Conservation (phyloP, 768 basidiomycete species). For the Trametes elegans region DNA sequence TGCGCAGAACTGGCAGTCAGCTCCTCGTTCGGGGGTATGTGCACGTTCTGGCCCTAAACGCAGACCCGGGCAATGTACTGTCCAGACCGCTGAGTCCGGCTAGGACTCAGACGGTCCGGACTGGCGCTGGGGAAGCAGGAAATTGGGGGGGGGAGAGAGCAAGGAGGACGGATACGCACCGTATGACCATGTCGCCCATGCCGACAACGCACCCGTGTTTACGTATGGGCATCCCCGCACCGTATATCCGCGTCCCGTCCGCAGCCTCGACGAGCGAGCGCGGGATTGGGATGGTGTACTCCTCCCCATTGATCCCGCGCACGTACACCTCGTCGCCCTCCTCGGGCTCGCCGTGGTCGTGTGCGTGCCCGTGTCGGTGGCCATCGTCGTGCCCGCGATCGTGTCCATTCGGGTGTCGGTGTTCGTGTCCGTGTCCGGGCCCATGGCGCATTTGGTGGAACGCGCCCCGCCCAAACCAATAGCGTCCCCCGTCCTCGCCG, state of each 20-base stretch:
- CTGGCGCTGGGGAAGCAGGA: conserved; percentile 11
- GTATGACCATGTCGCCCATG: conserved; percentile 61
- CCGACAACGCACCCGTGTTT: conserved; percentile 51
- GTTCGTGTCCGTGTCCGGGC: neutral
- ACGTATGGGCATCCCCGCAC: conserved; percentile 69
- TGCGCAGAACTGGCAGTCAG: conserved; percentile 9
- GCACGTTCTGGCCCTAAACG: neutral
- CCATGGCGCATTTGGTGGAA: neutral
- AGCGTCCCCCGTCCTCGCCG: neutral
- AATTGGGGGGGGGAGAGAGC: neutral
- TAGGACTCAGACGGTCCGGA: no score
- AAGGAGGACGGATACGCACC: conserved; percentile 38
- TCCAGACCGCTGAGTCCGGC: no score
- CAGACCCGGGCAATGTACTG: neutral
- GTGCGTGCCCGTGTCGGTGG: neutral
- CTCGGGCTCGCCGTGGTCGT: conserved; percentile 22
- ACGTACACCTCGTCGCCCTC: conserved; percentile 50
- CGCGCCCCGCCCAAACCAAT: conserved; percentile 1
- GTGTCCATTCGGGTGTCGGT: neutral
- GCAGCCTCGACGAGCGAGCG: conserved; percentile 49
- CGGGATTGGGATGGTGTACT: conserved; percentile 50
- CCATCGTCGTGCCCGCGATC: no score
- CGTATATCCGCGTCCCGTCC: conserved; percentile 51
- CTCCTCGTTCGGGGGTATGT: neutral
- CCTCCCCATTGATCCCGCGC: conserved; percentile 57